Evolutionary conservation across 768 basidiomycete genomes (phyloP).

Genomic region (Lactarius akahatsu): DNA sequence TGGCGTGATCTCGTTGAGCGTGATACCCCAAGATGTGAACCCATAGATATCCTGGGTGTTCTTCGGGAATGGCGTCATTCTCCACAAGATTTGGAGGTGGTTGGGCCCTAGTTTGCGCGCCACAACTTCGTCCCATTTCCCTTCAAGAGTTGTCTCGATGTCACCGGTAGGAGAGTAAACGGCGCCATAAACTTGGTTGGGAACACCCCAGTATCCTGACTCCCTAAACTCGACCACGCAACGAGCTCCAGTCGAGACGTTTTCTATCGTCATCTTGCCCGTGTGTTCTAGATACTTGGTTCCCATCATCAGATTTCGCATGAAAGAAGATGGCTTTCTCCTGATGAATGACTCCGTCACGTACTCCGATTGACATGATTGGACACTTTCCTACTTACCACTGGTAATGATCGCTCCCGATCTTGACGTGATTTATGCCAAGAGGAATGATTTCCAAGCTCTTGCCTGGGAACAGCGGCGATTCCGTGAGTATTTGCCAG

Average conservation of each 20-base stretch:
- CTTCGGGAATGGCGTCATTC: constrained; percentile 69
- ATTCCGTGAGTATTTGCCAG: constrained; percentile 29
- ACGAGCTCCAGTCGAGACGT: constrained; percentile 50
- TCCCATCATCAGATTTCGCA: constrained; percentile 87
- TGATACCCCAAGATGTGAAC: constrained; percentile 76
- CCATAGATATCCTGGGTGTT: constrained; percentile 74
- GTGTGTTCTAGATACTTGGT: constrained; percentile 88
- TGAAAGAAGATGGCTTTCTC: constrained; percentile 86
- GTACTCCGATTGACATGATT: neutral
- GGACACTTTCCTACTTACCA: constrained; percentile 50
- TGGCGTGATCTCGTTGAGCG: constrained; percentile 74
- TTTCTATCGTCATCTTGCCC: constrained; percentile 75
- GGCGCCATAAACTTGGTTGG: constrained; percentile 67
- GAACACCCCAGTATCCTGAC: constrained; percentile 77
- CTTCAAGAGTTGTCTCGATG: constrained; percentile 65
- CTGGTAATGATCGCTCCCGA: constrained; percentile 64
- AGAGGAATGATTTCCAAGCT: constrained; percentile 84
- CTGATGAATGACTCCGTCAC: constrained; percentile 40
- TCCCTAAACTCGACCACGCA: constrained; percentile 86
- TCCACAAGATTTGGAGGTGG: constrained; percentile 77
- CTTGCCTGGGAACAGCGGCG: constrained; percentile 55
- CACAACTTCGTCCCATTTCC: constrained; percentile 86
- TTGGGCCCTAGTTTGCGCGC: constrained; percentile 65
- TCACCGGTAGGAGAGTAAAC: constrained; percentile 56
- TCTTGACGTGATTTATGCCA: constrained; percentile 64